Evolutionary conservation across 228 moss, liverwort and hornwort genomes (phyloP).

Genomic region (Sphagnum fallax): DNA sequence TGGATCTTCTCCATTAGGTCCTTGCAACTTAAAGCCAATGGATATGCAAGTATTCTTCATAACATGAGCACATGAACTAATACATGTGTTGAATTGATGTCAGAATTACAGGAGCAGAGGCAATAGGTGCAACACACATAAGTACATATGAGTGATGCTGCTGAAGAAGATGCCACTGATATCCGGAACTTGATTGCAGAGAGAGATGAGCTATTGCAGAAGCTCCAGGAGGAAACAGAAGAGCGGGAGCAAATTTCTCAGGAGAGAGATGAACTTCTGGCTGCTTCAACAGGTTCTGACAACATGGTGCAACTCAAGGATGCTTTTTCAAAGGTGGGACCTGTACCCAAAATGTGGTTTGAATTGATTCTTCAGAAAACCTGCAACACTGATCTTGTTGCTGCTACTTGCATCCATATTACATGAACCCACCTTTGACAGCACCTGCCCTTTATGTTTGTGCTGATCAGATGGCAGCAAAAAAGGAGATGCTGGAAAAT

Average conservation of each 20-base stretch:
- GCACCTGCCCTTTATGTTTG: too few species aligned
- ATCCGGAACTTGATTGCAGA: slow-evolving; percentile 13
- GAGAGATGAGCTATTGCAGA: slow-evolving; percentile 24
- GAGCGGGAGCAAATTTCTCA: slow-evolving; percentile 3
- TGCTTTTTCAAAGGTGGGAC: slow-evolving; percentile 17
- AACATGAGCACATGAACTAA: not conserved
- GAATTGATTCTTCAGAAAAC: too few species aligned
- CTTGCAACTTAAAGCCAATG: too few species aligned
- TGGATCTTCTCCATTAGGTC: too few species aligned
- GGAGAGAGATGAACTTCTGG: not conserved
- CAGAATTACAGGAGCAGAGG: slow-evolving; percentile 20
- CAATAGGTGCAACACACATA: slow-evolving; percentile 19
- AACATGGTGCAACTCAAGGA: slow-evolving; percentile 18
- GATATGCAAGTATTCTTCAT: too few species aligned
- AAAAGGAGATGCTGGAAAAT: slow-evolving; percentile 17
- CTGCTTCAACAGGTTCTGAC: slow-evolving; percentile 9
- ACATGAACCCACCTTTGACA: too few species aligned
- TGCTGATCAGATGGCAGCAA: slow-evolving; percentile 11
- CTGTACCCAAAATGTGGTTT: not conserved
- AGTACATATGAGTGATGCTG: slow-evolving; percentile 19
- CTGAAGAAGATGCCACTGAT: slow-evolving; percentile 9
- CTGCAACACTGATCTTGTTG: too few species aligned
- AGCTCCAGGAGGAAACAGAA: slow-evolving; percentile 8
- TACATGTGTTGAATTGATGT: not conserved
- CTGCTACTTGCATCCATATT: too few species aligned